Evolutionary conservation across 1,284 basidiomycete genomes (phyloP).

Genomic region (Vanrija sp.): DNA sequence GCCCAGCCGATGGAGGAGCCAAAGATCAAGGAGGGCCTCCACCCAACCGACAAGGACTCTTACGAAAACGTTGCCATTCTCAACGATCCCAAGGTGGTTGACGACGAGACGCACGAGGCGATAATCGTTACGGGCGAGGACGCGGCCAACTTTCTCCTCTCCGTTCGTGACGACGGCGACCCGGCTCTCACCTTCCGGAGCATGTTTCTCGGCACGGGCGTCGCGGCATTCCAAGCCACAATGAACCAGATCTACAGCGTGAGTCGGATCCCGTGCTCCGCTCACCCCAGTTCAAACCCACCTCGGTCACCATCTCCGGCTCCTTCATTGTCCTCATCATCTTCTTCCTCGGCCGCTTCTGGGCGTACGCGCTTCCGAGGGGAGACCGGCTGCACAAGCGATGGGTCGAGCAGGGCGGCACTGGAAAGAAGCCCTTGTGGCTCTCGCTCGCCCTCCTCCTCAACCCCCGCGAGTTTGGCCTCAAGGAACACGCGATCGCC

Average conservation of each 20-base stretch:
- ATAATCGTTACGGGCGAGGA: conserved; percentile 52
- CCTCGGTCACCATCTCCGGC: conserved; percentile 55
- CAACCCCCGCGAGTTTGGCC: conserved; percentile 58
- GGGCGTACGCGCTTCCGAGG: conserved; percentile 49
- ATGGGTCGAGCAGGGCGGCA: conserved; percentile 47
- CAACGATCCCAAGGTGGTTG: background rate
- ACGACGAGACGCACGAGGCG: too few species aligned
- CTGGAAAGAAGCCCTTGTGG: conserved; percentile 3
- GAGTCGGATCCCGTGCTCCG: background rate
- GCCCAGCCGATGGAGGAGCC: too few species aligned
- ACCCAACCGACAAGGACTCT: too few species aligned
- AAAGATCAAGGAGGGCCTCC: too few species aligned
- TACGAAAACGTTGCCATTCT: too few species aligned
- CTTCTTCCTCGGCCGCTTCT: conserved; percentile 56
- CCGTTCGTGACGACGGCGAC: conserved; percentile 62
- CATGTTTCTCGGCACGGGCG: conserved; percentile 56
- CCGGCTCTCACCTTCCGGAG: conserved; percentile 59
- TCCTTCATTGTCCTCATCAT: conserved; percentile 61
- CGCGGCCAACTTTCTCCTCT: conserved; percentile 60
- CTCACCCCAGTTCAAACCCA: conserved; percentile 56
- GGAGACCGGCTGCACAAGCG: conserved; percentile 50
- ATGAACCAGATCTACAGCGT: conserved; percentile 20
- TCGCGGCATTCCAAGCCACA: conserved; percentile 58
- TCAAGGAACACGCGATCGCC: conserved; percentile 63
- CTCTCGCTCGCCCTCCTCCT: conserved; percentile 51